Evolutionary conservation across 2,329 filamentous ascomycete species (phyloP).

Genomic region (Fonsecaea pugnacius): DNA sequence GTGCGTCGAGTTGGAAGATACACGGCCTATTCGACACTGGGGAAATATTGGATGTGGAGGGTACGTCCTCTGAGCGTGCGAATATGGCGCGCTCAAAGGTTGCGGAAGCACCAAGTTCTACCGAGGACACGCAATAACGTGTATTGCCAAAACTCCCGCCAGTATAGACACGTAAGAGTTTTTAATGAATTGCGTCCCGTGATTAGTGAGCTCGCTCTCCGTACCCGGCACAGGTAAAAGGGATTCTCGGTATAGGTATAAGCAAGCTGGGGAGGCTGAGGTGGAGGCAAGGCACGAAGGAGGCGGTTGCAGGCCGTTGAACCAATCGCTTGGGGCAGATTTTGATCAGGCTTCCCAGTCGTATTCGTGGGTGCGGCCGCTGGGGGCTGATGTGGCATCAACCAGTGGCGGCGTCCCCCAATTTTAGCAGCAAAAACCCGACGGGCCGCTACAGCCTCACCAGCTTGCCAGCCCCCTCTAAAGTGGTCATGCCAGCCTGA

Average conservation of each 20-base stretch:
- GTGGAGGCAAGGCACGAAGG: not conserved
- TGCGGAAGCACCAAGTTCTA: too few species aligned
- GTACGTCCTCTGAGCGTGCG: slow-evolving; percentile 62
- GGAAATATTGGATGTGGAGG: slow-evolving; percentile 69
- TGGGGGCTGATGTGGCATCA: slow-evolving; percentile 1
- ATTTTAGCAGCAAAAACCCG: not conserved
- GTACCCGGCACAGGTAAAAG: not conserved
- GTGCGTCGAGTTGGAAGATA: slow-evolving; percentile 94
- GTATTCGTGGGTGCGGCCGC: not conserved
- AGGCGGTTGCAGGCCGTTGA: not conserved
- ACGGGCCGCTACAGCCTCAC: not conserved
- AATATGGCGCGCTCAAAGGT: too few species aligned
- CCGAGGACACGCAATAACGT: too few species aligned
- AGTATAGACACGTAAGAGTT: not conserved
- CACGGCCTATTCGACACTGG: slow-evolving; percentile 79
- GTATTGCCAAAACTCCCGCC: not conserved
- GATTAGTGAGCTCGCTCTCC: not conserved
- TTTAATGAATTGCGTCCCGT: not conserved
- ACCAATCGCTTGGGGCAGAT: not conserved
- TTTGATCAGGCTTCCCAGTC: not conserved
- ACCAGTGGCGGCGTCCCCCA: not conserved
- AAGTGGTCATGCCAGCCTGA: not conserved
- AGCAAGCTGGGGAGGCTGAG: not conserved
- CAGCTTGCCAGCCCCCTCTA: slow-evolving; percentile 1
- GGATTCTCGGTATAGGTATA: too few species aligned